Conservation (phyloP, 768 basidiomycete species). For the Russula olivacea region DNA sequence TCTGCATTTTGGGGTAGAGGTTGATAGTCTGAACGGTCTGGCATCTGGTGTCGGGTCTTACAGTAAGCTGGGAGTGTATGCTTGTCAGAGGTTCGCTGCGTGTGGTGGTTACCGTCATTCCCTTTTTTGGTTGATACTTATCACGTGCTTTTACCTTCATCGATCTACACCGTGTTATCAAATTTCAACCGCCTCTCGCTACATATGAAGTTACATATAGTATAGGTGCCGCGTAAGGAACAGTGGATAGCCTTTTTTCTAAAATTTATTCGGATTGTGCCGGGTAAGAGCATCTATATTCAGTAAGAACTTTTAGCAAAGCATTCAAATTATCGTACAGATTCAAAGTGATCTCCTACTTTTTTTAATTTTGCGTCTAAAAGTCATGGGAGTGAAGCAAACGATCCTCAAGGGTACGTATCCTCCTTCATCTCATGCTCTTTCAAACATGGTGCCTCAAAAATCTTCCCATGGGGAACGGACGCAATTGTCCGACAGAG, state of each 20-base stretch:
- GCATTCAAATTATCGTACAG: no score
- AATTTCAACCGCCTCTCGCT: no score
- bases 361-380: not conserved
- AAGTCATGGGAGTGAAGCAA: not conserved
- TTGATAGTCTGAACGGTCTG: conserved; percentile 43
- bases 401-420: no score
- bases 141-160: not conserved
- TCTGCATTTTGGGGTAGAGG: conserved; percentile 39
- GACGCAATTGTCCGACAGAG: conserved; percentile 38
- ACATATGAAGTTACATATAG: no score
- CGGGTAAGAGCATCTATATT: no score
- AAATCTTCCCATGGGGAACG: conserved; percentile 36
- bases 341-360: no score
- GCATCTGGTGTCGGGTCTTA: conserved; percentile 34
- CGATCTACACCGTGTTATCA: no score
- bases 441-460: conserved; percentile 40
- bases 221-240: no score
- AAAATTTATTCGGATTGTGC: no score
- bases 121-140: not conserved
- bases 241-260: no score
- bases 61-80: not conserved
- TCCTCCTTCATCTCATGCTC: conserved; percentile 22
- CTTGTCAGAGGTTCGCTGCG: not conserved
- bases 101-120: not conserved
- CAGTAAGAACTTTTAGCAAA: no score